These are phyloP conservation scores for Mortierella sp. DNA, from an alignment of 371 early-diverging fungal genomes.

Conservation along the genomic window DNA sequence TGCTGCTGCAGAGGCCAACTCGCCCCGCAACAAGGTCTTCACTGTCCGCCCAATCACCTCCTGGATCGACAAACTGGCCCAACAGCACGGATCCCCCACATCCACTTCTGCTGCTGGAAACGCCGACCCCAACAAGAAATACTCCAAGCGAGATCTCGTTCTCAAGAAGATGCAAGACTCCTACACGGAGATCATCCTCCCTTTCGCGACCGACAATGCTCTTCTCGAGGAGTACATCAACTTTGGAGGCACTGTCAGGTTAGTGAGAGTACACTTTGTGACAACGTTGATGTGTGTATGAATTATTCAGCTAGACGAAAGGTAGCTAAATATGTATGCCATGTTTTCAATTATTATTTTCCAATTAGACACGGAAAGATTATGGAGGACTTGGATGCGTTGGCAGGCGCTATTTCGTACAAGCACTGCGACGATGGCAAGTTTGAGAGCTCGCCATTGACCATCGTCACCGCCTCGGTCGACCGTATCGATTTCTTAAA, in stretches of 20 bases:
- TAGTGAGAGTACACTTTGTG: neutral
- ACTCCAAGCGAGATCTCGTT: conserved; percentile 60
- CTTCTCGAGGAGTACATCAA: conserved; percentile 88
- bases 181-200: conserved; percentile 83
- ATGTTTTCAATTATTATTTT: neutral
- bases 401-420: conserved; percentile 88
- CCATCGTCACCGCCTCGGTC: conserved; percentile 92
- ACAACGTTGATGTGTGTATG: neutral
- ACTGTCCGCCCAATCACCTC: conserved; percentile 61
- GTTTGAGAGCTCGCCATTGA: conserved; percentile 72
- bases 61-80: conserved; percentile 66
- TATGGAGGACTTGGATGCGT: conserved; percentile 86
- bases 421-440: conserved; percentile 80
- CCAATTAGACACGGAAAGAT: conserved; percentile 63
- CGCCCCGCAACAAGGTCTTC: conserved; percentile 49
- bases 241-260: conserved; percentile 69
- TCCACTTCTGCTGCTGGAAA: conserved; percentile 23
- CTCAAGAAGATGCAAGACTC: conserved; percentile 84
- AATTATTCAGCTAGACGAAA: neutral
- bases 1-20: neutral
- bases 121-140: conserved; percentile 25
- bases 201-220: conserved; percentile 81
- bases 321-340: neutral
- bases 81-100: conserved; percentile 37
- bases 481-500: conserved; percentile 90